A percentile compares a stretch with the other conserved stretches of the same genome.
phyloP scores from a whole-genome alignment of 768 basidiomycete genomes.

The Dacryopinax primogenitus region DNA sequence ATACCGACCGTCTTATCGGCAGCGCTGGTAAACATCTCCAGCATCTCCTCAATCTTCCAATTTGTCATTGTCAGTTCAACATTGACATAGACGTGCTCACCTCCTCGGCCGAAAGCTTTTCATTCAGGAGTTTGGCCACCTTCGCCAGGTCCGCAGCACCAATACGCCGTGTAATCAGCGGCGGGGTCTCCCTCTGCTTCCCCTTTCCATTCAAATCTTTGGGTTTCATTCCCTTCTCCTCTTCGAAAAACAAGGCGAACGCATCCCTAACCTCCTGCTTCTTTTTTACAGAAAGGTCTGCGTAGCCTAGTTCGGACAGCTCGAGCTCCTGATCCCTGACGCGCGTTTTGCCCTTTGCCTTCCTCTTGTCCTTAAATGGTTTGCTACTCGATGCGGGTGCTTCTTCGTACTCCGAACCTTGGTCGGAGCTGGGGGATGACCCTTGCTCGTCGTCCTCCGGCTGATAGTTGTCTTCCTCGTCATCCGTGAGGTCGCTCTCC shows the following conservation, averaged over 20 bases:
- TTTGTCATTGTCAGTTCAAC: slow-evolving; percentile 1
- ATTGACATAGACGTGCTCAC: slow-evolving; percentile 27
- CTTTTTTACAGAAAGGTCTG: slow-evolving; percentile 29
- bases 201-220: not conserved
- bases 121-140: slow-evolving; percentile 49
- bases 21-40: slow-evolving; percentile 58
- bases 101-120: slow-evolving; percentile 63
- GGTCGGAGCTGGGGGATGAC: not conserved
- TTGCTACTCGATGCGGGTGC: slow-evolving; percentile 15
- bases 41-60: slow-evolving; percentile 66
- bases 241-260: slow-evolving; percentile 65
- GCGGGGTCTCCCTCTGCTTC: not conserved
- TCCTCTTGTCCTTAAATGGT: slow-evolving; percentile 16
- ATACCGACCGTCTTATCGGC: slow-evolving; percentile 56
- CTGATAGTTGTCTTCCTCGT: slow-evolving; percentile 19
- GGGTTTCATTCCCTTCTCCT: slow-evolving; percentile 31
- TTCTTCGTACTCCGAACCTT: not conserved
- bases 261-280: slow-evolving; percentile 41
- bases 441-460: slow-evolving; percentile 22
- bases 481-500: slow-evolving; percentile 18
- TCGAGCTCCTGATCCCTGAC: not conserved
- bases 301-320: not conserved
- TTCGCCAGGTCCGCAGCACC: slow-evolving; percentile 53
- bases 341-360: not conserved
- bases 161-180: slow-evolving; percentile 40